Base-by-base conservation (phyloP, 164 flowering plant species). In the Paratinospora sagittata region DNA sequence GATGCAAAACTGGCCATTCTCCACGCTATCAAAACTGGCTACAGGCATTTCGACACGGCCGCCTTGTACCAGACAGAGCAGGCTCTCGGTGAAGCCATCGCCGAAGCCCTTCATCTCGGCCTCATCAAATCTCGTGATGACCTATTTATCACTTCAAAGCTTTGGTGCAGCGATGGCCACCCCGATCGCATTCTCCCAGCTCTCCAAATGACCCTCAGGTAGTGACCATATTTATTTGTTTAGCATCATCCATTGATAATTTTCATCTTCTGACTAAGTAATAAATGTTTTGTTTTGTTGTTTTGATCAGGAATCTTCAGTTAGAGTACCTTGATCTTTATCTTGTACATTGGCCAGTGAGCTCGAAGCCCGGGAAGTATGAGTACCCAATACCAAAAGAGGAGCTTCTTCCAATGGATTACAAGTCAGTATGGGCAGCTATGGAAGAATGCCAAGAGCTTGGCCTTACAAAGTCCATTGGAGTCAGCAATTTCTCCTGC, bases 401-500 rank as follows among this genome's bases (percentile, higher is more conserved):
- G 36, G 79, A 76, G 19, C 52, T 81, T 17, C 64, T 69, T 23
- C 74, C 81, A n/a, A 33, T 78, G 76, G 81, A 81, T 49, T 62
- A 62, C 21, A 37, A 74, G 47, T 69, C 74, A 17, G 81, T 81
- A 1, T 79, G 84, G 84, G 73, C 33, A 74, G 84, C 77, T 27
- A 79, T 81, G 84, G 84, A 81, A 71, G 78, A 82, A 43, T 85
- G 86, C 67, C 81, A 82, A 27, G 77, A 37, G 14, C 74, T 78
- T 24, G 87, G 85, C 27, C 80, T 84, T 27, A 71, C 83, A 2
- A 84, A 84, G 62, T 72, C 82, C 43, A 85, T 85, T 30, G 89
- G 89, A 5, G 82, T 85, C 24, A 82, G 86, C 82, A 85, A 85
- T 47, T 85, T 85, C 74, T 77, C 86, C 19, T 64, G 74, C 66